Conservation (phyloP, 768 basidiomycete species). For the Agaricus subrufescens region DNA sequence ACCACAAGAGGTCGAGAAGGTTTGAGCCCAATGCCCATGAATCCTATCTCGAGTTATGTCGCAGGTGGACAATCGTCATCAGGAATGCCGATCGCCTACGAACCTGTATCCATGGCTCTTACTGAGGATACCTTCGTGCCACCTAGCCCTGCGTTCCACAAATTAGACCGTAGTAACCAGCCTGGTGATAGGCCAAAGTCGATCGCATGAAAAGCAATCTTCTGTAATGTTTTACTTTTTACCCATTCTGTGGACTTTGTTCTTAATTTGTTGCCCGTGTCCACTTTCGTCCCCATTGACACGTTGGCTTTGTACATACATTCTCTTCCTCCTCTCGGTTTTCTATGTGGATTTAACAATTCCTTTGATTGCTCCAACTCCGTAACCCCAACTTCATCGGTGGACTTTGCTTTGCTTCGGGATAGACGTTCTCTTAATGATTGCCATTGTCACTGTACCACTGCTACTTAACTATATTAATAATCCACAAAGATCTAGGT, state of each 20-base stretch:
- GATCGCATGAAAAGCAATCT: slow-evolving; percentile 24
- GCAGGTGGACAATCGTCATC: slow-evolving; percentile 21
- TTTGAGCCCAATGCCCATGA: slow-evolving; percentile 39
- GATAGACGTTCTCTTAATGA: neutral
- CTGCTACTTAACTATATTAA: neutral
- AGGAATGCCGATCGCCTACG: slow-evolving; percentile 44
- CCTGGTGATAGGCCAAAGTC: slow-evolving; percentile 42
- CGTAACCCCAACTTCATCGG: neutral
- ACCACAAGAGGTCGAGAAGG: slow-evolving; percentile 21
- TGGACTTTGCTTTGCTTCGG: neutral
- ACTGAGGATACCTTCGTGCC: slow-evolving; percentile 57
- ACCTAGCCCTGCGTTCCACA: slow-evolving; percentile 55
- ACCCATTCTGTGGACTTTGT: neutral
- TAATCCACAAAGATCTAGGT: no score
- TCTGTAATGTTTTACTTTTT: neutral
- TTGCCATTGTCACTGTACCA: neutral
- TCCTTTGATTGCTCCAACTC: neutral
- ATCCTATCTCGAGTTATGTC: slow-evolving; percentile 35
- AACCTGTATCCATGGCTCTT: slow-evolving; percentile 68
- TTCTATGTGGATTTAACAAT: neutral
- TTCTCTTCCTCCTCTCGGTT: neutral
- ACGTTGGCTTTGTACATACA: slow-evolving; percentile 6
- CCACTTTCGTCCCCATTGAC: neutral
- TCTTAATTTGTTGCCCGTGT: neutral
- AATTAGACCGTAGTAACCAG: slow-evolving; percentile 24